phyloP scores from a whole-genome alignment of 768 basidiomycete species.

The Lactifluus piperatus region DNA sequence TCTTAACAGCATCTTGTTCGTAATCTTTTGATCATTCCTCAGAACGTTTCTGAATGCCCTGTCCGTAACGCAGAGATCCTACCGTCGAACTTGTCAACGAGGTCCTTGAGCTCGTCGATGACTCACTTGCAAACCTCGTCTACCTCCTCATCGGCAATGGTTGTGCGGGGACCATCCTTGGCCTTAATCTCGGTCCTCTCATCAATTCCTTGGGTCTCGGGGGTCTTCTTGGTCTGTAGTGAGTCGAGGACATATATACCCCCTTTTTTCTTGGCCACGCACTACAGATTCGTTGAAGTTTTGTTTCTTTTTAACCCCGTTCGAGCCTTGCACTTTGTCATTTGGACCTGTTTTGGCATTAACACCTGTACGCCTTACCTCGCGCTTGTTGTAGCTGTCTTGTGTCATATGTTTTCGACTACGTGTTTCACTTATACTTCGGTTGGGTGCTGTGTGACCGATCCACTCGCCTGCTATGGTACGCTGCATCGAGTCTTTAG shows the following conservation, averaged over 20 bases:
- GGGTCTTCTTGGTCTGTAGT: background rate
- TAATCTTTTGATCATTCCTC: background rate
- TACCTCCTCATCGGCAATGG: conserved; percentile 10
- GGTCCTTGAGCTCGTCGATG: conserved; percentile 3
- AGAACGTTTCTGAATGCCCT: background rate
- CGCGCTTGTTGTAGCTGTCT: background rate
- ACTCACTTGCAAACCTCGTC: background rate
- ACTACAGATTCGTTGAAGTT: background rate
- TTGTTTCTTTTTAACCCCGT: background rate
- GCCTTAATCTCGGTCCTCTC: background rate
- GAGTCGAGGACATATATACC: background rate
- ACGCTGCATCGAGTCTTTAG: no score
- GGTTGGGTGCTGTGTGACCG: no score
- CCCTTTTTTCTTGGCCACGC: background rate
- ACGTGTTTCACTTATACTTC: no score
- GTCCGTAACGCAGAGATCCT: background rate
- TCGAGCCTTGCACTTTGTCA: background rate
- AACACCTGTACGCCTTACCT: background rate
- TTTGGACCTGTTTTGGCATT: background rate
- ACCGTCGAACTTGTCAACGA: conserved; percentile 2
- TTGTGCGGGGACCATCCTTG: background rate
- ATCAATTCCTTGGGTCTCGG: background rate
- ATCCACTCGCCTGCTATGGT: no score
- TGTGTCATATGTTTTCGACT: background rate
- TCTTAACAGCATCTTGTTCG: conserved; percentile 3